These are phyloP conservation scores for Clonostachys chloroleuca DNA, from an alignment of 2,329 filamentous ascomycete genomes.

Conservation along the genomic window DNA sequence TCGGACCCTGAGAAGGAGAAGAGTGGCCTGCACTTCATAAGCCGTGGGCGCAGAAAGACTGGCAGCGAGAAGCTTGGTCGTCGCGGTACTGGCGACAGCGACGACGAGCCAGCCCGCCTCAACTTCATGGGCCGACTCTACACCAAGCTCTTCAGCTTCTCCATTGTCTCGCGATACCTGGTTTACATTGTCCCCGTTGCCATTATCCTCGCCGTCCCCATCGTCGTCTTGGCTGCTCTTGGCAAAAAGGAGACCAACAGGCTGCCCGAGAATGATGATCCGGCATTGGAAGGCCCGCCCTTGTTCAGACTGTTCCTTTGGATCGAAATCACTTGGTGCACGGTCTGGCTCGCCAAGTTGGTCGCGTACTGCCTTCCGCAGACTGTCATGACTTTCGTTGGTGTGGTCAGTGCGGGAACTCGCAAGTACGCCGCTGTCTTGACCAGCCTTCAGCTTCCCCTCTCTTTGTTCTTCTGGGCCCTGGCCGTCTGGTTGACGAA, in stretches of 20 bases:
- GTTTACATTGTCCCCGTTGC: conserved; percentile 64
- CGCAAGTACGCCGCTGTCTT: conserved; percentile 67
- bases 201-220: conserved; percentile 55
- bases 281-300: conserved; percentile 39
- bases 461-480: conserved; percentile 67
- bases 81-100: conserved; percentile 40
- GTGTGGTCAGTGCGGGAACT: conserved; percentile 65
- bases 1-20: conserved; percentile 32
- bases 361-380: conserved; percentile 55
- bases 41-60: conserved; percentile 43
- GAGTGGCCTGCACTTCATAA: conserved; percentile 22
- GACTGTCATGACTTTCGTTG: conserved; percentile 64
- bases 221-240: conserved; percentile 36
- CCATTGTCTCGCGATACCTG: conserved; percentile 60
- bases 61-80: conserved; percentile 31
- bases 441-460: conserved; percentile 57
- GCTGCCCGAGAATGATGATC: conserved; percentile 36
- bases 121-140: conserved; percentile 65
- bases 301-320: conserved; percentile 62
- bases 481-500: conserved; percentile 60
- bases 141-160: conserved; percentile 59
- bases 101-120: conserved; percentile 52
- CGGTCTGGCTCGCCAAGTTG: conserved; percentile 64
- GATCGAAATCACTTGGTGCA: conserved; percentile 65
- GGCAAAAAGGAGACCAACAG: no score